Evolutionary conservation across 2,329 filamentous ascomycete genomes (phyloP).

Genomic region (Podosphaera fusca): DNA sequence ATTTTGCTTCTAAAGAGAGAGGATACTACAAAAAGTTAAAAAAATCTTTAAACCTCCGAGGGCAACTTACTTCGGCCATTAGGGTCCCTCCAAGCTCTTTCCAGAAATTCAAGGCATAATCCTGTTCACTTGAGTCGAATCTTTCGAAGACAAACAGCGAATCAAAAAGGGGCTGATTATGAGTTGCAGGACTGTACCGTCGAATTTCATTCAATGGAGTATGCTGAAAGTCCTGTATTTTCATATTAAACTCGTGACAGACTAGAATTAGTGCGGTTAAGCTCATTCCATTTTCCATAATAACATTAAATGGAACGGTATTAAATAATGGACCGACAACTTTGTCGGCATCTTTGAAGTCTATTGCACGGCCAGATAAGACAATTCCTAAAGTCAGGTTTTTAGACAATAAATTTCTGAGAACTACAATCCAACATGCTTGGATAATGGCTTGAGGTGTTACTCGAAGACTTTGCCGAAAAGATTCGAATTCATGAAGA

Average conservation of each 20-base stretch:
- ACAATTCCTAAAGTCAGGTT: slow-evolving; percentile 40
- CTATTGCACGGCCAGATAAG: slow-evolving; percentile 53
- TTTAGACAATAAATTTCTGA: slow-evolving; percentile 28
- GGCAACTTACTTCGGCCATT: slow-evolving; percentile 17
- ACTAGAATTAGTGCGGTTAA: slow-evolving; percentile 36
- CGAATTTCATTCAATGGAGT: slow-evolving; percentile 57
- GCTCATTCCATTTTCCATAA: slow-evolving; percentile 21
- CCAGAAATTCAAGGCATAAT: slow-evolving; percentile 27
- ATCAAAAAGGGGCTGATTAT: slow-evolving; percentile 20
- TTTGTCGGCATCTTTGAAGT: slow-evolving; percentile 38
- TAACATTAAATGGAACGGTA: slow-evolving; percentile 49
- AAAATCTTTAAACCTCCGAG: neutral
- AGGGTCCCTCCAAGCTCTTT: slow-evolving; percentile 23
- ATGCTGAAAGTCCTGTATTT: slow-evolving; percentile 50
- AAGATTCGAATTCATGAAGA: slow-evolving; percentile 23
- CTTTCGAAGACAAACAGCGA: slow-evolving; percentile 60
- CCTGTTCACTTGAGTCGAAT: slow-evolving; percentile 11
- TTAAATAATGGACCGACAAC: slow-evolving; percentile 77
- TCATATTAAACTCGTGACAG: slow-evolving; percentile 50
- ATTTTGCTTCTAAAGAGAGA: slow-evolving; percentile 50
- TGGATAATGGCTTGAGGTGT: slow-evolving; percentile 64
- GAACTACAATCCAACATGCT: slow-evolving; percentile 43
- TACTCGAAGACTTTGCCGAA: slow-evolving; percentile 38
- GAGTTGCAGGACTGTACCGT: slow-evolving; percentile 41
- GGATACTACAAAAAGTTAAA: slow-evolving; percentile 21